Evolutionary conservation across 2,329 filamentous ascomycete genomes (phyloP).

Genomic region (Hypoxylon sp.): DNA sequence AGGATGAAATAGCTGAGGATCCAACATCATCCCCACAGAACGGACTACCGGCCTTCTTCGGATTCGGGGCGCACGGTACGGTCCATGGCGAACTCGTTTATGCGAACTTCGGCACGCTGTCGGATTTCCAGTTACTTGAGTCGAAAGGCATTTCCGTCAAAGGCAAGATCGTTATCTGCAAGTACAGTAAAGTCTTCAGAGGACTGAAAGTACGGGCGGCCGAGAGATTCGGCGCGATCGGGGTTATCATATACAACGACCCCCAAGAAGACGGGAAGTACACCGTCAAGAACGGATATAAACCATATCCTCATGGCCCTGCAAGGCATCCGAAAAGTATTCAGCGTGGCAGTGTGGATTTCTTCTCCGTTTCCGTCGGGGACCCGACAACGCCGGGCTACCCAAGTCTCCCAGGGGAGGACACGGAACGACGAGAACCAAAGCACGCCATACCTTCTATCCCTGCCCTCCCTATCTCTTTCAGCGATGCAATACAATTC

Average conservation of each 20-base stretch:
- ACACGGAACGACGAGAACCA: conserved; percentile 71
- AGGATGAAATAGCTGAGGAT: conserved; percentile 69
- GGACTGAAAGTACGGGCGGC: conserved; percentile 81
- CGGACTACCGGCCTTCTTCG: conserved; percentile 79
- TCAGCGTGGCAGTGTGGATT: conserved; percentile 79
- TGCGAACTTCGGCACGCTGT: conserved; percentile 77
- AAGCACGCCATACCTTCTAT: conserved; percentile 61
- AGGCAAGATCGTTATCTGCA: conserved; percentile 78
- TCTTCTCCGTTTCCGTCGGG: conserved; percentile 65
- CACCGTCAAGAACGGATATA: conserved; percentile 75
- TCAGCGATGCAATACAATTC: conserved; percentile 76
- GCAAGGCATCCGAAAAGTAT: conserved; percentile 79
- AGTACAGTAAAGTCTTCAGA: conserved; percentile 79
- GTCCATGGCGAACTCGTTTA: conserved; percentile 78
- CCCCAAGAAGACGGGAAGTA: conserved; percentile 78
- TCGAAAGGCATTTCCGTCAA: conserved; percentile 58
- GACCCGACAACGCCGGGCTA: conserved; percentile 82
- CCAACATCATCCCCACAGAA: conserved; percentile 72
- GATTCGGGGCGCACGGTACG: conserved; percentile 79
- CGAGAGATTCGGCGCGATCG: conserved; percentile 78
- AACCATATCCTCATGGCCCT: conserved; percentile 77
- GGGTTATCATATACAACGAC: conserved; percentile 77
- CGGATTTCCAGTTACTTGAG: conserved; percentile 75
- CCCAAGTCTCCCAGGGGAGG: conserved; percentile 74
- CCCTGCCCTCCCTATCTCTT: conserved; percentile 81